Base-by-base conservation (phyloP, 2,329 filamentous ascomycete species). In the Tolypocladium capitatum region DNA sequence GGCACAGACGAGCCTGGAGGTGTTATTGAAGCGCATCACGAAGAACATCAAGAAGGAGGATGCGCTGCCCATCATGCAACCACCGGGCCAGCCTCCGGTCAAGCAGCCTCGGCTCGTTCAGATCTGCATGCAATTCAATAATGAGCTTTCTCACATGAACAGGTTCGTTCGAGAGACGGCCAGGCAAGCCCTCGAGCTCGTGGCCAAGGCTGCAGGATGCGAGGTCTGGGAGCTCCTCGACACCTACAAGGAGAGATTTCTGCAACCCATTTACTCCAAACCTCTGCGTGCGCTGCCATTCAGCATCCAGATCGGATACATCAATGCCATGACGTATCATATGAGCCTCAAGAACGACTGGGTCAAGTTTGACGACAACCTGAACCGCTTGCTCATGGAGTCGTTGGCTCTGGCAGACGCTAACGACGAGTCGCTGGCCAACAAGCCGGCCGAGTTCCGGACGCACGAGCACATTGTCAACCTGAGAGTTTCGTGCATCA, bases 281-380 rank as follows among this genome's bases (percentile, higher is more conserved):
- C 92, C 92, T 14, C 68, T 99, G 20, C 80, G 92, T 51, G 94
- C 92, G 1, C 71, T 99, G 51, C 92, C 92, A 0, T 98, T 98
- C 60, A 77, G 87, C 5, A 91, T 88, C 3, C 94, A 98, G 68
- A 98, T 98, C 55, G 94, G 92, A 4, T 97, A 94, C 60, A 96
- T 99, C 56, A 94, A 98, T 62, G 92, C 92, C 1, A 89, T 98
- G 60, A 95, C 88, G 0, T 98, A 94, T 65, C 94, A 94, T 60
- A 78, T 99, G 69, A 83, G 84, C 48, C 74, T 98, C 44, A 91
- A 94, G 62, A 81, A 84, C 44, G 85, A 92, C 54, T 91, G 96
- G 58, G 81, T 98, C 27, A 80, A 83, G 8, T 95, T 97, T 62
- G 92, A 96, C 55, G 91, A 97, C 45, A 82, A 90, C 53, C 74